A percentile compares a stretch with the other conserved stretches of the same genome.
These are phyloP conservation scores for Aspergillus tubingensis DNA, from an alignment of 2,329 filamentous ascomycete species.

Conservation along the genomic window DNA sequence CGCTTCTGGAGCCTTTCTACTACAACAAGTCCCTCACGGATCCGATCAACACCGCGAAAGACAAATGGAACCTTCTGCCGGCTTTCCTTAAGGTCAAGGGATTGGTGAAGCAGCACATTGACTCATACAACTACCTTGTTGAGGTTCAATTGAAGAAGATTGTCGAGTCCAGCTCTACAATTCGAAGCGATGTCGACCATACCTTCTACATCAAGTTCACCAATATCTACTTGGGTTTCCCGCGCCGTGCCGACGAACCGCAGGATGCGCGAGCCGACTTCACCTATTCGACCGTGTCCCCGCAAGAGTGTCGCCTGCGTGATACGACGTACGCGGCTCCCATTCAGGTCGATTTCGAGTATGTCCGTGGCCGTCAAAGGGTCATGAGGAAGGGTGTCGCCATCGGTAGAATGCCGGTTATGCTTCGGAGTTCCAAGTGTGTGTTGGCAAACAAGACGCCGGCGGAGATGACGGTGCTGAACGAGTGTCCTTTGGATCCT, in stretches of 20 bases:
- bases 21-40: conserved; percentile 68
- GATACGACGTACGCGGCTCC: conserved; percentile 98
- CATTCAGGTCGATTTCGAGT: conserved; percentile 89
- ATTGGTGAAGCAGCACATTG: conserved; percentile 94
- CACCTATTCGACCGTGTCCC: conserved; percentile 65
- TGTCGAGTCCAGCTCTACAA: conserved; percentile 82
- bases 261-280: conserved; percentile 51
- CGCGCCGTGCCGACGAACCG: conserved; percentile 75
- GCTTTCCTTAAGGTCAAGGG: conserved; percentile 99
- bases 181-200: conserved; percentile 89
- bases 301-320: conserved; percentile 92
- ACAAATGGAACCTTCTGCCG: conserved; percentile 96
- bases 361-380: conserved; percentile 78
- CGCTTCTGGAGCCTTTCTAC: conserved; percentile 69
- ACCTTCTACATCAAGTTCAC: conserved; percentile 92
- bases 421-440: conserved; percentile 95
- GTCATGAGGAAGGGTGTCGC: conserved; percentile 71
- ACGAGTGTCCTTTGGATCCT: conserved; percentile 93
- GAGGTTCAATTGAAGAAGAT: conserved; percentile 97
- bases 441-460: conserved; percentile 81
- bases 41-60: conserved; percentile 69
- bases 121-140: conserved; percentile 98
- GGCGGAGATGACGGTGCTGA: conserved; percentile 83
- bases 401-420: conserved; percentile 91
- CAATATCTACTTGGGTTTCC: conserved; percentile 82